Conservation (phyloP, 2,329 filamentous ascomycete genomes). For the Akanthomyces uredinophilus region DNA sequence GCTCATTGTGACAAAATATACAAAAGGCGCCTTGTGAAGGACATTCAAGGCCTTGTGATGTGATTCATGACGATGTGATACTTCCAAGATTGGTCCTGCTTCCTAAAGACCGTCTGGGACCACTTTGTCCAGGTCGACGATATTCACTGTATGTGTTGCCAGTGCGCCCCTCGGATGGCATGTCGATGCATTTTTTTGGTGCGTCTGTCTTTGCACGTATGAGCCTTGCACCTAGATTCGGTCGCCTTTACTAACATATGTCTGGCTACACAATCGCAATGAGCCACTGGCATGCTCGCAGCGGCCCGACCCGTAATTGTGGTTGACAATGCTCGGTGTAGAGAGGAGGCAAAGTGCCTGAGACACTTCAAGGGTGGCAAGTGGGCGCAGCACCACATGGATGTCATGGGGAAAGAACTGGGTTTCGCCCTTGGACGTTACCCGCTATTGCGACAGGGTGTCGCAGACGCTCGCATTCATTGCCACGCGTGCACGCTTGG, state of each 20-base stretch:
- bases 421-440: slow-evolving; percentile 38
- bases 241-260: not conserved
- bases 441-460: slow-evolving; percentile 45
- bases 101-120: no score
- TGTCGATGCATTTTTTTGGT: no score
- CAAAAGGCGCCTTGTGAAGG: no score
- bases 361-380: slow-evolving; percentile 24
- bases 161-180: no score
- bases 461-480: slow-evolving; percentile 39
- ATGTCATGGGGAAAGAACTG: slow-evolving; percentile 31
- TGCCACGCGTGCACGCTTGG: slow-evolving; percentile 7
- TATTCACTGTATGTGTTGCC: no score
- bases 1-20: no score
- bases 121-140: no score
- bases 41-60: no score
- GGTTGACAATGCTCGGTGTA: slow-evolving; percentile 43
- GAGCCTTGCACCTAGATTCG: not conserved
- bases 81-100: no score
- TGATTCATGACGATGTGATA: no score
- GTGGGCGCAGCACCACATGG: slow-evolving; percentile 30
- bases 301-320: slow-evolving; percentile 37
- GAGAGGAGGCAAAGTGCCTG: slow-evolving; percentile 33
- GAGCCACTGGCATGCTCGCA: slow-evolving; percentile 33
- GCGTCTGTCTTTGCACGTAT: not conserved
- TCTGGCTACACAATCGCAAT: slow-evolving; percentile 32